Conservation (phyloP, 202 grass and related monocot species). For the Miscanthus sacchariflorus region DNA sequence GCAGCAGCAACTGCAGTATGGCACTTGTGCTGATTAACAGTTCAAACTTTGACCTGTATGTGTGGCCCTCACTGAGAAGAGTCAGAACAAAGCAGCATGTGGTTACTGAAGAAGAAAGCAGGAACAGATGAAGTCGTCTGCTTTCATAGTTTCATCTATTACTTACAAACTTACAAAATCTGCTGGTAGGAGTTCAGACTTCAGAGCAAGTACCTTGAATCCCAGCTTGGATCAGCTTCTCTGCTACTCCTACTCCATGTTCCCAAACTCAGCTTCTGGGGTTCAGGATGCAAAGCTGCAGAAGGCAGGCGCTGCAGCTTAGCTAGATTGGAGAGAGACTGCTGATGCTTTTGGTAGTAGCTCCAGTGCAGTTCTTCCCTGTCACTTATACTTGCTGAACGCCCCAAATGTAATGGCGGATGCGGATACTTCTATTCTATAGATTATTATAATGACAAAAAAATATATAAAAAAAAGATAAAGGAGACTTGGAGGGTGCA, state of each 20-base stretch:
- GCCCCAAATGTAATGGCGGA: no score
- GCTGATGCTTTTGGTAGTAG: background rate
- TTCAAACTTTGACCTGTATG: background rate
- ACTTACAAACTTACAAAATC: background rate
- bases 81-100: background rate
- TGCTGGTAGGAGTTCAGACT: background rate
- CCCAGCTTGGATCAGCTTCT: background rate
- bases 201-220: slow-evolving; percentile 1
- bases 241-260: background rate
- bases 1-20: no score
- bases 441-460: no score
- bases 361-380: background rate
- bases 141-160: background rate
- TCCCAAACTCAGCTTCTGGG: background rate
- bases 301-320: background rate
- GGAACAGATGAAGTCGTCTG: background rate
- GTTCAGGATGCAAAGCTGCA: background rate
- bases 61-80: background rate
- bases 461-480: no score
- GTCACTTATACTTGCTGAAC: no score
- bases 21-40: background rate
- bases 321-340: background rate
- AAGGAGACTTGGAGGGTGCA: background rate
- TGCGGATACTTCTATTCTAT: no score
- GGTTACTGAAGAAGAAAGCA: background rate